phyloP scores from a whole-genome alignment of 2,329 filamentous ascomycete species.

The Cladosporium cucumerinum region DNA sequence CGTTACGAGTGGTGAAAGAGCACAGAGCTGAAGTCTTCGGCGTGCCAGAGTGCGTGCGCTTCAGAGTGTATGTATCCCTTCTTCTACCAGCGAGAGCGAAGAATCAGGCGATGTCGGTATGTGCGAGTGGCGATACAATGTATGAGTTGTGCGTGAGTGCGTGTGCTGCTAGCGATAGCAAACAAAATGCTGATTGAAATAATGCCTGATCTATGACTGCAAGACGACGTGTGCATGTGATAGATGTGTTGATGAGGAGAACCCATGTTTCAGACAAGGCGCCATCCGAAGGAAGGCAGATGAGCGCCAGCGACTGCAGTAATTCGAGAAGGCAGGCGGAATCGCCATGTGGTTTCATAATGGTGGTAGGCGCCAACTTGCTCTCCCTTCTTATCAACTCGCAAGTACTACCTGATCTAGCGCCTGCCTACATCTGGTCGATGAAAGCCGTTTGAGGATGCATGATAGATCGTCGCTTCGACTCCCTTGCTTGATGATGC shows the following conservation, averaged over 20 bases:
- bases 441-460: too few species aligned
- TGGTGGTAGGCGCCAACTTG: too few species aligned
- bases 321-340: not conserved
- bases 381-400: too few species aligned
- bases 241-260: not conserved
- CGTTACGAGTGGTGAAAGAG: not conserved
- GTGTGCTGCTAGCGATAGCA: not conserved
- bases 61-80: not conserved
- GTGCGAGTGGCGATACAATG: not conserved
- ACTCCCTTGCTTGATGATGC: too few species aligned
- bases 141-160: not conserved
- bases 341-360: not conserved
- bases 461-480: too few species aligned
- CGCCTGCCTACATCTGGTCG: too few species aligned
- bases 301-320: too few species aligned
- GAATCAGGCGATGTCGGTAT: not conserved
- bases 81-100: not conserved
- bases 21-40: not conserved
- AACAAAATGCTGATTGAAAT: not conserved
- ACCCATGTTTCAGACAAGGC: not conserved
- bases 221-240: not conserved
- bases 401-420: too few species aligned
- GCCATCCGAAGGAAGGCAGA: too few species aligned
- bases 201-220: not conserved
- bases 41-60: not conserved